These are phyloP conservation scores for Euphorbia schlechtendalii DNA, from an alignment of 441 rosid genomes.

Conservation along the genomic window DNA sequence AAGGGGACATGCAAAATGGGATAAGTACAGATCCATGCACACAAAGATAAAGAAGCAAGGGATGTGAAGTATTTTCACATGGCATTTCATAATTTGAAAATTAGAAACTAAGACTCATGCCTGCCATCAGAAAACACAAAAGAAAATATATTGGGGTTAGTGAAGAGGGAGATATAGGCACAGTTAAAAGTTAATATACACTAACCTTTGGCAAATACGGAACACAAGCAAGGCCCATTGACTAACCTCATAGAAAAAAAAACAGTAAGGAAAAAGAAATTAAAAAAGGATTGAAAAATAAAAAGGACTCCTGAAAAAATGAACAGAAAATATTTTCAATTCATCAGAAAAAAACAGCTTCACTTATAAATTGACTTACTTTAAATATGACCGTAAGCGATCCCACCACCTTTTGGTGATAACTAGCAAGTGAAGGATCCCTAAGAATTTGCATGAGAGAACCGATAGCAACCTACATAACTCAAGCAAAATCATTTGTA, in stretches of 20 bases:
- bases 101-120: neutral
- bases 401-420: constrained; percentile 98
- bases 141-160: neutral
- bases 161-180: neutral
- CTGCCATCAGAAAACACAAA: neutral
- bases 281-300: neutral
- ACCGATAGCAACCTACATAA: constrained; percentile 86
- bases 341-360: constrained; percentile 5
- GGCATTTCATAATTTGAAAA: neutral
- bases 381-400: constrained; percentile 97
- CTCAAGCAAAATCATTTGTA: constrained; percentile 18
- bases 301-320: neutral
- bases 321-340: constrained; percentile 2
- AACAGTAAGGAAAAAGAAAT: no score
- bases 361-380: constrained; percentile 35
- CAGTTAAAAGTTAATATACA: constrained; percentile 22
- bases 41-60: neutral
- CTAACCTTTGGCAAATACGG: constrained; percentile 96
- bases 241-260: constrained; percentile 63
- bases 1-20: neutral
- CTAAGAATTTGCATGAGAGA: constrained; percentile 98
- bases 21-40: neutral
- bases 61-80: neutral
- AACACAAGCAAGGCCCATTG: constrained; percentile 98
- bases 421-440: constrained; percentile 95